phyloP scores from a whole-genome alignment of 352 stramenopile species.

The Globisporangium barbulae region DNA sequence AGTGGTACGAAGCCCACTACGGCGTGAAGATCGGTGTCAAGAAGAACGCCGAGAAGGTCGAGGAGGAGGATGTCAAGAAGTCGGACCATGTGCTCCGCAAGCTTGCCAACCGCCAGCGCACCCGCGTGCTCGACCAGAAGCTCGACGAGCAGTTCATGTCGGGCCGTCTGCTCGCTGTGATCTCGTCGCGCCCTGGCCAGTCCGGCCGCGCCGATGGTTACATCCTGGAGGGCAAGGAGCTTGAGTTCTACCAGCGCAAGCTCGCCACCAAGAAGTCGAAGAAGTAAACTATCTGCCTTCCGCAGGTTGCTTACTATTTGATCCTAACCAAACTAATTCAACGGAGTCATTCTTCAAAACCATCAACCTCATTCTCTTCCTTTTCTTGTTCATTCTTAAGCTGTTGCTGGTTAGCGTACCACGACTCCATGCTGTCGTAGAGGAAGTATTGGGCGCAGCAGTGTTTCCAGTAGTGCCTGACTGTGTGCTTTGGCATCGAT shows the following conservation, averaged over 20 bases:
- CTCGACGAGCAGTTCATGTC: slow-evolving; percentile 97
- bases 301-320: slow-evolving; percentile 9
- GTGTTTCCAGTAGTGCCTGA: too few relatives aligned
- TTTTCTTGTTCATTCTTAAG: background rate
- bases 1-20: slow-evolving; percentile 99
- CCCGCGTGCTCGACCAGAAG: slow-evolving; percentile 89
- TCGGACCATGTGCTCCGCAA: slow-evolving; percentile 93
- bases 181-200: slow-evolving; percentile 98
- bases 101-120: slow-evolving; percentile 92
- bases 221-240: slow-evolving; percentile 99
- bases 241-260: slow-evolving; percentile 99
- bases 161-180: slow-evolving; percentile 96
- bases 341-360: slow-evolving; percentile 17
- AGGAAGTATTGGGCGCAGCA: too few relatives aligned
- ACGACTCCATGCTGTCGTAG: too few relatives aligned
- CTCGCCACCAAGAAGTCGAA: slow-evolving; percentile 99
- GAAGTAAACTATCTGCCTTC: slow-evolving; percentile 65
- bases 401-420: too few relatives aligned
- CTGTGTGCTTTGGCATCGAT: too few relatives aligned
- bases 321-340: slow-evolving; percentile 18
- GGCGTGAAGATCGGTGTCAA: slow-evolving; percentile 90
- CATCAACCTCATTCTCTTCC: background rate
- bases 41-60: slow-evolving; percentile 80
- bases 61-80: slow-evolving; percentile 90
- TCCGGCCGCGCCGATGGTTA: slow-evolving; percentile 97